phyloP scores from a whole-genome alignment of 164 flowering plant species.

The Magnolia changhungtana region DNA sequence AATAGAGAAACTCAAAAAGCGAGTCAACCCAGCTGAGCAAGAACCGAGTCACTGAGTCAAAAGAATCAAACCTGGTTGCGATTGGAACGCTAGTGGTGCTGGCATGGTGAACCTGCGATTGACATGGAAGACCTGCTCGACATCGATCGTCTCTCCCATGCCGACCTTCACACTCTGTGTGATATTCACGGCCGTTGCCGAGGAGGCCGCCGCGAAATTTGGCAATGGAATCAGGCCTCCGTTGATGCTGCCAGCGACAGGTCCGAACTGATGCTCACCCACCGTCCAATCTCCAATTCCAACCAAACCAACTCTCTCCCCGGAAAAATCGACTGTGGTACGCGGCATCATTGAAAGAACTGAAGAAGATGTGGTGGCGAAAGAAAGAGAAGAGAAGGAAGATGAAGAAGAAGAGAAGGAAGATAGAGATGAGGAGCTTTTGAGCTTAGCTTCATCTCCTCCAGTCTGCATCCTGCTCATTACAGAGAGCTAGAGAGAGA shows the following conservation, averaged over 20 bases:
- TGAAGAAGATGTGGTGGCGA: not conserved
- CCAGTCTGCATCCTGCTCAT: not conserved
- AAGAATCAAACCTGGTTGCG: not conserved
- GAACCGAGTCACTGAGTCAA: not conserved
- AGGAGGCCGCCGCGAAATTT: not conserved
- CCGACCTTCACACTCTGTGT: conserved; percentile 1
- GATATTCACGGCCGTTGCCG: not conserved
- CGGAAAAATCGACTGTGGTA: no score
- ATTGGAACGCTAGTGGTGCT: not conserved
- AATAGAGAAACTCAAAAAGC: not conserved
- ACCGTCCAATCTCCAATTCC: not conserved
- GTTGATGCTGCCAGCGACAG: not conserved
- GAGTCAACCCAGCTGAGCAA: not conserved
- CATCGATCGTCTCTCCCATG: conserved; percentile 1
- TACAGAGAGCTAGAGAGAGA: not conserved
- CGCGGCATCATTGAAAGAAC: not conserved
- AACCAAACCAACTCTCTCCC: not conserved
- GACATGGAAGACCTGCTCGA: conserved; percentile 6
- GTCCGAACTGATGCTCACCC: not conserved
- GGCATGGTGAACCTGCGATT: conserved; percentile 6
- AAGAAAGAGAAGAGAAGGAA: not conserved
- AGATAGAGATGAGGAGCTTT: not conserved
- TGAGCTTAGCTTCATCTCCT: not conserved
- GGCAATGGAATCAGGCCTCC: not conserved
- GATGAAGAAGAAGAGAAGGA: not conserved